These are phyloP conservation scores for Prunus davidiana DNA, from an alignment of 306 rosid genomes.

Conservation along the genomic window DNA sequence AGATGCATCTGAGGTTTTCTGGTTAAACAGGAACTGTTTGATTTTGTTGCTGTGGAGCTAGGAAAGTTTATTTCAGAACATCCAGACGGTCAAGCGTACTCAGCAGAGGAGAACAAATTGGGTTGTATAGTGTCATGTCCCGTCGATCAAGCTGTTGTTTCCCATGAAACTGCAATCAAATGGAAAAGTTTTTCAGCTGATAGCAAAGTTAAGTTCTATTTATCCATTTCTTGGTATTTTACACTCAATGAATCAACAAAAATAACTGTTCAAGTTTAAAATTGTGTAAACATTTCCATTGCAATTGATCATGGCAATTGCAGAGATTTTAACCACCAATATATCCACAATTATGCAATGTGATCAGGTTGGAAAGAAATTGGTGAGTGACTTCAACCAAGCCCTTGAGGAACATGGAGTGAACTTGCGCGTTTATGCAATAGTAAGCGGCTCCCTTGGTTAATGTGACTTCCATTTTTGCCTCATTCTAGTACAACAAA, in stretches of 20 bases:
- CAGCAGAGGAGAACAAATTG: slow-evolving; percentile 24
- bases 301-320: background rate
- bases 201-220: slow-evolving; percentile 51
- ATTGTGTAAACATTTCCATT: background rate
- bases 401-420: slow-evolving; percentile 51
- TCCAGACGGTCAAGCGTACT: slow-evolving; percentile 22
- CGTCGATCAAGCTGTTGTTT: slow-evolving; percentile 26
- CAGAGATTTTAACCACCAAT: background rate
- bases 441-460: slow-evolving; percentile 30
- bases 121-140: slow-evolving; percentile 58
- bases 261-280: background rate
- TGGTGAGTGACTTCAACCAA: slow-evolving; percentile 45
- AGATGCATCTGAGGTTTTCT: background rate
- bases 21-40: slow-evolving; percentile 40
- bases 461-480: background rate
- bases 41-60: slow-evolving; percentile 57
- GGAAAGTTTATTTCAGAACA: slow-evolving; percentile 45
- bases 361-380: slow-evolving; percentile 44
- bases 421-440: slow-evolving; percentile 44
- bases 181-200: slow-evolving; percentile 41
- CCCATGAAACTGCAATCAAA: slow-evolving; percentile 37
- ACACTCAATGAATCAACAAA: background rate
- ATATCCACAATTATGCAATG: background rate
- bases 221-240: background rate
- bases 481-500: background rate